Evolutionary conservation across 78 protist genomes (phyloP).

Genomic region (Speleostelium caveatum): DNA sequence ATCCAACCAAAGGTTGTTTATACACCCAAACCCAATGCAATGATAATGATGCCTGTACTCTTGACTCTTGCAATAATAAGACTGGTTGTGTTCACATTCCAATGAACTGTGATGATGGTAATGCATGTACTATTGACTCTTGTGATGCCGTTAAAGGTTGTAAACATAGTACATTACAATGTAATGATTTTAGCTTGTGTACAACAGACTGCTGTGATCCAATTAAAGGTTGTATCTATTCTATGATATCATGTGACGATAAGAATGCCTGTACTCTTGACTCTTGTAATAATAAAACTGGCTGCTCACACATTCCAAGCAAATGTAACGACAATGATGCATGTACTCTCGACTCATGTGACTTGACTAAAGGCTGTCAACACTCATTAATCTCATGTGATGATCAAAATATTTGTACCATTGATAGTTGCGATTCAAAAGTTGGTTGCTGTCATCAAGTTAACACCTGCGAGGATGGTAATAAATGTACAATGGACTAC

Average conservation of each 20-base stretch:
- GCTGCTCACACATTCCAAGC: too few species aligned
- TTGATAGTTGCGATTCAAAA: not conserved
- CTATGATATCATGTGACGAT: conserved; percentile 12
- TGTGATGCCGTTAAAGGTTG: conserved; percentile 36
- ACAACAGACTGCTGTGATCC: conserved; percentile 2
- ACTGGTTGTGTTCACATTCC: not conserved
- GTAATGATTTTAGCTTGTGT: not conserved
- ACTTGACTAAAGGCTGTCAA: conserved; percentile 23
- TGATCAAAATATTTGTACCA: conserved; percentile 7
- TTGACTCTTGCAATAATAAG: conserved; percentile 18
- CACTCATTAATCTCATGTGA: conserved; percentile 22
- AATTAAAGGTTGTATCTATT: not conserved
- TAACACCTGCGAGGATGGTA: not conserved
- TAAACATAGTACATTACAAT: not conserved
- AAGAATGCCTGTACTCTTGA: too few species aligned
- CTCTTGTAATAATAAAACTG: too few species aligned
- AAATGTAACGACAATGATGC: too few species aligned
- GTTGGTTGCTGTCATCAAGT: not conserved
- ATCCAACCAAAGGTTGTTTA: not conserved
- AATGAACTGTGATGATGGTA: too few species aligned
- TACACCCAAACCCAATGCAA: not conserved
- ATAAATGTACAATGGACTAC: conserved; percentile 13
- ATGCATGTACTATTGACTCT: too few species aligned
- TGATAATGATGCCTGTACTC: too few species aligned
- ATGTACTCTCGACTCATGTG: too few species aligned